phyloP scores from a whole-genome alignment of 345 rosid genomes.

The Murraya koenigii region DNA sequence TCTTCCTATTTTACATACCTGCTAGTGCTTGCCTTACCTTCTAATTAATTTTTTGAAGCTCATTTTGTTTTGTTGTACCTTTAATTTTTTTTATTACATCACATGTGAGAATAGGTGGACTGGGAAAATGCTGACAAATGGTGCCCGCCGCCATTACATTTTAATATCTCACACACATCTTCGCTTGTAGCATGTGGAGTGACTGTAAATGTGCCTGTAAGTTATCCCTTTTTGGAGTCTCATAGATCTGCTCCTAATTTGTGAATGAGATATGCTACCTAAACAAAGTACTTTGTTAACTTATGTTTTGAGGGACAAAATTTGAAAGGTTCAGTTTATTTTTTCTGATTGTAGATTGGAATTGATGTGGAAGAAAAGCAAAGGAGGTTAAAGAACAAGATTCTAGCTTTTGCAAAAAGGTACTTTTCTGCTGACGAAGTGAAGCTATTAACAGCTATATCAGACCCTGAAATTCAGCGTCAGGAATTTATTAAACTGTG shows the following conservation, averaged over 20 bases:
- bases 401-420: slow-evolving; percentile 56
- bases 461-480: slow-evolving; percentile 55
- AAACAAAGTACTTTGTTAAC: background rate
- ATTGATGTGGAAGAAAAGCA: slow-evolving; percentile 83
- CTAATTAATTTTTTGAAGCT: background rate
- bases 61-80: background rate
- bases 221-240: slow-evolving; percentile 13
- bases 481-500: slow-evolving; percentile 79
- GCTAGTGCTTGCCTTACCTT: background rate
- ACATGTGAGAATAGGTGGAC: slow-evolving; percentile 49
- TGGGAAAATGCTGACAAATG: slow-evolving; percentile 42
- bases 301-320: background rate
- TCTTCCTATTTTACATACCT: background rate
- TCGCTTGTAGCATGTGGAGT: slow-evolving; percentile 87
- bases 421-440: slow-evolving; percentile 63
- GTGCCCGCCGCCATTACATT: slow-evolving; percentile 47
- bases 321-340: slow-evolving; percentile 13
- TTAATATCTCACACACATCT: slow-evolving; percentile 83
- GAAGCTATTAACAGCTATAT: slow-evolving; percentile 49
- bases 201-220: slow-evolving; percentile 56
- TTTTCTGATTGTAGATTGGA: slow-evolving; percentile 53
- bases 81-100: background rate
- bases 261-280: background rate
- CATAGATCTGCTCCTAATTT: background rate
- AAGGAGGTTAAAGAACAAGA: slow-evolving; percentile 47